Evolutionary conservation across 768 basidiomycete genomes (phyloP), one percentile per base, ranked within the genome.

Genomic region (Russula sp.): DNA sequence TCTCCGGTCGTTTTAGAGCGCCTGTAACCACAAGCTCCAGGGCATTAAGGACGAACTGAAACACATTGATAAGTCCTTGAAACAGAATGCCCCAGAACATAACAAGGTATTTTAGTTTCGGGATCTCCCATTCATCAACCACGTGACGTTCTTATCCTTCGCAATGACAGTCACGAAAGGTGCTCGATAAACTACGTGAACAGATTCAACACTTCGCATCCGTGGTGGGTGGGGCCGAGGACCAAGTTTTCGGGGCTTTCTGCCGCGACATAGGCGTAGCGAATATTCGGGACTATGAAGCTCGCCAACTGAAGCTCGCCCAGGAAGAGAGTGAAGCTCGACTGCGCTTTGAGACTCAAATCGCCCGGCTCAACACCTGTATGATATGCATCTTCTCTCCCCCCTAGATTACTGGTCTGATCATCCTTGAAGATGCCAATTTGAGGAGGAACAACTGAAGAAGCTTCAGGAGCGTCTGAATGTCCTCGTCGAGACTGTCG

Each of bases 231-330:
- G 79, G 77, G 8, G 93, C 90, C 0, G 97, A 98, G 72, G 91
- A 93, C 71, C 78, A 78, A 3, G 76, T 95, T 14, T 98, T 95
- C 71, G 77, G 75, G 1, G 74, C 76, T 3, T 98, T 99, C 77
- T 98, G 95, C 72, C 73, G 75, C 42, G 82, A 84, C 69, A 94
- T 98, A 68, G 82, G 85, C 11, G 88, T 97, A 8, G 73, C 76
- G 18, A 87, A 87, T 75, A 93, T 99, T 67, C 85, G 95, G 30
- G 92, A 95, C 69, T 99, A 95, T 72, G 96, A 98, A 75, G 90
- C 93, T 72, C 85, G 89, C 24, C 93, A 96, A 71, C 79, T 98
- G 34, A 90, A 88, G 73, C 83, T 91, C 26, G 92, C 91, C 0
- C 88, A 94, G 74, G 90, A 91, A 70, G 93, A 94, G 74, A 90